Evolutionary conservation across 345 rosid species (phyloP), one percentile per base, ranked within the genome.

Genomic region (Corymbia maculata): DNA sequence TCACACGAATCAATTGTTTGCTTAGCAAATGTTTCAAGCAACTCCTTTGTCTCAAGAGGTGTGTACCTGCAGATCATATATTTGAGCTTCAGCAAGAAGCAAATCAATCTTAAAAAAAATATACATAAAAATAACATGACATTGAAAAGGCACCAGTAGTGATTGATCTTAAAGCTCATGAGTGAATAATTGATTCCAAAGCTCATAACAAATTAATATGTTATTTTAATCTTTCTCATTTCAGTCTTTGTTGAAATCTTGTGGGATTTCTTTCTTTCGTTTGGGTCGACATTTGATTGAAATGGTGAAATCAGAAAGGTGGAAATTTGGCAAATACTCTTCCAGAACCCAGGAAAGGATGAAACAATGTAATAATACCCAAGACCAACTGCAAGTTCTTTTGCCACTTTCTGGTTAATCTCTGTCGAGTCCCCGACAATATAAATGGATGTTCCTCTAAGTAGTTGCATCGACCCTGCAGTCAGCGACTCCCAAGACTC

Each of bases 401-500:
- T 92, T 87, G 94, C 94, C 85, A 97, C 98, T 89, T 94, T 95
- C 86, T 93, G 95, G 89, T 96, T 97, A 82, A 97, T 92, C 89
- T 96, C 98, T 17, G 96, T 94, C 3, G 94, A 94, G 91, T 94
- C 95, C 30, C 98, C 98, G 79, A 96, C 95, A 85, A 95, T 91
- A 88, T 93, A 97, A 86, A 97, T 92, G 26, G 99, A 96, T 22
- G 98, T 91, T 79, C 99, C 98, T 94, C 94, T 94, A 51, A 97
- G 95, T 32, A 97, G 95, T 88, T 97, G 98, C 94, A 90, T 87
- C 52, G 95, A 91, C 55, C 95, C 98, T 22, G 95, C 94, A 82
- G 98, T 92, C 91, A 95, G 90, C 55, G 99, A 97, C 57, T 96
- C 97, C 99, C 98, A 95, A 2, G 99, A 95, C 92, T 97, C 98